Evolutionary conservation across 1,284 basidiomycete genomes (phyloP), one percentile per base, ranked within the genome.

Genomic region (Ganoderma resinaceum): DNA sequence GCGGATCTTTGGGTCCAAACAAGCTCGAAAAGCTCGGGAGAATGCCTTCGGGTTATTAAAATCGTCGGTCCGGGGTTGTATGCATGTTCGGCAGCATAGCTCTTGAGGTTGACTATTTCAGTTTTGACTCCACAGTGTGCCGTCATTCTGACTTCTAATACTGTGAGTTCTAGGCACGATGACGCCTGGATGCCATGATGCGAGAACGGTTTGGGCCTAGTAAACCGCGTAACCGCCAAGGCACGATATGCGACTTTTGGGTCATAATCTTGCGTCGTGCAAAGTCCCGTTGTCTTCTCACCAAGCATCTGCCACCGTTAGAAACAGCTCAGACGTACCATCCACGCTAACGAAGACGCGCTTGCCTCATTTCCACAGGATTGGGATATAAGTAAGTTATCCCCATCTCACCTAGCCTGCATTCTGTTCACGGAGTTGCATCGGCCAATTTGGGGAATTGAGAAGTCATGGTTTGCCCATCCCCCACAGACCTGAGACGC

Each of bases 11-110:
- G 16, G 16, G 20, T 14, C 33, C n/a, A 37, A 4, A 35, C 35
- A 37, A 14, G n/a, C 23, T 59, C 35, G n/a, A 59, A 59, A 38
- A 38, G n/a, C 38, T 53, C 63, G 62, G 62, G 37, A 63, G 70
- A 62, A 72, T 46, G 49, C 66, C 61, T 61, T 46, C 3, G 43
- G 43, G 7, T 46, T 23, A 46, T 46, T 23, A 46, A 20, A n/a
- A n/a, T 23, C 43, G 26, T 72, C 70, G 70, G 68, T 7, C 68
- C 68, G 70, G 66, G 37, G 57, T 66, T 67, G 61, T 72, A 53
- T 53, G 11, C 38, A 20, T 49, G 43, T 49, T 49, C 23, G 26
- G 26, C 26, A 4, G 31, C 20, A 18, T 5, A 33, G 35, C 43
- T 46, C 29, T 35, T 35, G 53, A 20, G 53, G 9, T 18, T 57